Evolutionary conservation across 371 early-diverging fungal species (phyloP).

Genomic region (Mortierella sp.): DNA sequence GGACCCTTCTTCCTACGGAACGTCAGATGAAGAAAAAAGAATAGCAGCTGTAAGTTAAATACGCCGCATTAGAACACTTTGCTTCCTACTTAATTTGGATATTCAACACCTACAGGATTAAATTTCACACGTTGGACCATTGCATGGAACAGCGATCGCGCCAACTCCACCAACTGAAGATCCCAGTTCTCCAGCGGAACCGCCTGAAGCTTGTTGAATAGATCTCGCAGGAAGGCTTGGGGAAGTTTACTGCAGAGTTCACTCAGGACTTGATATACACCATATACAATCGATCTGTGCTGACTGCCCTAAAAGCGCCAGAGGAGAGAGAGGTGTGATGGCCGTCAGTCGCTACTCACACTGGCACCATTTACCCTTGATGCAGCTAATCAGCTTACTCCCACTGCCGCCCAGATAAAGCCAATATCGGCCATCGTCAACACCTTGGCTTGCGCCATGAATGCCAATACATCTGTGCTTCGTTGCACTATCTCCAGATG

Average conservation of each 20-base stretch:
- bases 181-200: conserved; percentile 53
- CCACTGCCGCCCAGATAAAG: conserved; percentile 58
- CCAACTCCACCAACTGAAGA: conserved; percentile 45
- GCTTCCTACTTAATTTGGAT: neutral
- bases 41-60: neutral
- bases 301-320: conserved; percentile 51
- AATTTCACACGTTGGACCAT: conserved; percentile 47
- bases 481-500: conserved; percentile 61
- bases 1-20: conserved; percentile 45
- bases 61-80: neutral
- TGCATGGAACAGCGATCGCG: conserved; percentile 51
- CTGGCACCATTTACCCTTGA: too few relatives aligned
- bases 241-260: conserved; percentile 50
- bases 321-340: neutral
- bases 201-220: conserved; percentile 53
- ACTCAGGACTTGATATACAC: conserved; percentile 59
- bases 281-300: conserved; percentile 61
- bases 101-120: conserved; percentile 23
- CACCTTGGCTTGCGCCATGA: conserved; percentile 54
- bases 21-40: neutral
- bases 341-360: too few relatives aligned
- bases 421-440: conserved; percentile 57
- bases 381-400: conserved; percentile 28
- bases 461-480: conserved; percentile 56
- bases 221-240: conserved; percentile 43